phyloP scores from a whole-genome alignment of 345 rosid genomes.

The Euphorbia tirucalli region DNA sequence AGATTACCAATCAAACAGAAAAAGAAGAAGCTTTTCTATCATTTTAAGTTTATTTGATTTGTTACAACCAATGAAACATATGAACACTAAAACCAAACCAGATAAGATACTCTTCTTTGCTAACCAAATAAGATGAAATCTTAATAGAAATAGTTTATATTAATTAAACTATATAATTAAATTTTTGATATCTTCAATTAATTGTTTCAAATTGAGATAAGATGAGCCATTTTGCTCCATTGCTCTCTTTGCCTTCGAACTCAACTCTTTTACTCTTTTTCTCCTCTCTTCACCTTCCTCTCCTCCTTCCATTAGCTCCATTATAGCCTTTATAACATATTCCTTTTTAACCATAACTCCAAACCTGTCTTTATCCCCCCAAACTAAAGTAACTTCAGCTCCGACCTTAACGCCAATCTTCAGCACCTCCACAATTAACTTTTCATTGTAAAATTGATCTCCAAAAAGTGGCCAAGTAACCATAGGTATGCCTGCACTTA shows the following conservation, averaged over 20 bases:
- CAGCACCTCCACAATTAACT: conserved; percentile 11
- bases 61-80: no score
- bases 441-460: not conserved
- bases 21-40: no score
- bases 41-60: no score
- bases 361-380: conserved; percentile 20
- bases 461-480: conserved; percentile 2
- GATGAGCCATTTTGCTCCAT: conserved; percentile 10
- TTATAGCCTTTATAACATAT: conserved; percentile 6
- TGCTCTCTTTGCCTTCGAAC: conserved; percentile 4
- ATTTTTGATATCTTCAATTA: not conserved
- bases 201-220: conserved; percentile 9
- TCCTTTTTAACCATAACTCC: conserved; percentile 18
- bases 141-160: no score
- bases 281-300: conserved; percentile 15
- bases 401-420: not conserved
- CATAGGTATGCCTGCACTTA: conserved; percentile 8
- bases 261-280: conserved; percentile 6
- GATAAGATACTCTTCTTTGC: no score
- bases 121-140: no score
- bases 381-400: not conserved
- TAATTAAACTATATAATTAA: not conserved
- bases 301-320: conserved; percentile 5
- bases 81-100: no score
- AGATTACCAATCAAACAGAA: no score